Evolutionary conservation across 768 basidiomycete species (phyloP).

Genomic region (Lentinula guzmanii): DNA sequence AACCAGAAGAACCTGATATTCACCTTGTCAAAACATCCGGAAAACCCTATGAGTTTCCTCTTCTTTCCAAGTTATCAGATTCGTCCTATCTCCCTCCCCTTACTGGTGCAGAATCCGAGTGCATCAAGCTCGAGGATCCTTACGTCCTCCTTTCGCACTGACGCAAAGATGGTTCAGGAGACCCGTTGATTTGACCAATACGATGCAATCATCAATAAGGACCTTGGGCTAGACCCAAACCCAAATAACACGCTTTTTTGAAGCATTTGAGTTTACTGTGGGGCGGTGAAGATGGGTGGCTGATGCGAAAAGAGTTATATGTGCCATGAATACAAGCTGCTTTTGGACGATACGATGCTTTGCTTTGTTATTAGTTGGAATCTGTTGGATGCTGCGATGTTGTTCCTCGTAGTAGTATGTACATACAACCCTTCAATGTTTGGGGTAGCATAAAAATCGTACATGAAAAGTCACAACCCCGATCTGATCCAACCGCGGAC

Average conservation of each 20-base stretch:
- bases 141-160: background rate
- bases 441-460: too few species aligned
- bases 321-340: background rate
- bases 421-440: too few species aligned
- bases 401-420: too few species aligned
- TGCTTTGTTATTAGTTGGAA: background rate
- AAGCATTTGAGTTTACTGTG: background rate
- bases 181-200: background rate
- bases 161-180: background rate
- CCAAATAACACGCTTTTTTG: background rate
- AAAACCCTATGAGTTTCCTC: background rate
- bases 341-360: background rate
- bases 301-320: background rate
- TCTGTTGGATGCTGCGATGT: too few species aligned
- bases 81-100: constrained; percentile 2
- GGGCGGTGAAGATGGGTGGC: background rate
- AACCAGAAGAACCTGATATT: background rate
- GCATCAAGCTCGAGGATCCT: background rate
- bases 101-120: background rate
- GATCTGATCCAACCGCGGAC: background rate
- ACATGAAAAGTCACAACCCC: background rate
- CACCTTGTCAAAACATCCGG: background rate
- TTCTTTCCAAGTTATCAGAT: background rate
- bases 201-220: background rate
- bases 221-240: background rate